These are phyloP conservation scores for Aspergillus affinis DNA, from an alignment of 495 filamentous ascomycete genomes.

Conservation along the genomic window DNA sequence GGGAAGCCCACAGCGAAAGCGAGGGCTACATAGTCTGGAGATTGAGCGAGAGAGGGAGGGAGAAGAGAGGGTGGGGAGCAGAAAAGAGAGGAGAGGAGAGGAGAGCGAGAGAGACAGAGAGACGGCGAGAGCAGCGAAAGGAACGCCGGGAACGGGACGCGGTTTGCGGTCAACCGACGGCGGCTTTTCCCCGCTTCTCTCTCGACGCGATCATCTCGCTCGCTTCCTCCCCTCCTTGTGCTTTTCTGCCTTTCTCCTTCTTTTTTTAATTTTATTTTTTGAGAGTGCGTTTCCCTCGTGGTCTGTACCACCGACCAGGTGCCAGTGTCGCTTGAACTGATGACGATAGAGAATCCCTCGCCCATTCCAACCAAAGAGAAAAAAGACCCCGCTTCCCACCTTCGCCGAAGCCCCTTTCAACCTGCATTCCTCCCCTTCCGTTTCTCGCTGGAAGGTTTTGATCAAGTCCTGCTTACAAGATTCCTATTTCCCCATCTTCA, in stretches of 20 bases:
- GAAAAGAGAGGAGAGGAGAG: slow-evolving; percentile 23
- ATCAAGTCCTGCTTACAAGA: not conserved
- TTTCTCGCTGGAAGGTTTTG: not conserved
- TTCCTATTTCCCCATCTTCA: not conserved
- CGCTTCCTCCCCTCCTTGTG: not conserved
- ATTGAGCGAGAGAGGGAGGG: slow-evolving; percentile 34
- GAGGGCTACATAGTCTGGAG: slow-evolving; percentile 50
- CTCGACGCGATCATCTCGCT: slow-evolving; percentile 2
- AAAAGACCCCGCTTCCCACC: not conserved
- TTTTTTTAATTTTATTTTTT: not conserved
- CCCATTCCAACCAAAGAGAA: not conserved
- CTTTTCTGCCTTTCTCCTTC: not conserved
- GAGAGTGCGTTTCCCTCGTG: not conserved
- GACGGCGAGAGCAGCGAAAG: not conserved
- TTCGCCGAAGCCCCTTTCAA: not conserved
- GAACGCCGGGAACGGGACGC: not conserved
- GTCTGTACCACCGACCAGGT: not conserved
- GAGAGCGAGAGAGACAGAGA: slow-evolving; percentile 8
- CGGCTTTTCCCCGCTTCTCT: not conserved
- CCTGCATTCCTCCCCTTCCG: not conserved
- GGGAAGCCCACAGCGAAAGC: slow-evolving; percentile 39
- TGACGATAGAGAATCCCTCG: not conserved
- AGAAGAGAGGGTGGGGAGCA: slow-evolving; percentile 26
- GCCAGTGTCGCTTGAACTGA: not conserved
- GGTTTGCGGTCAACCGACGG: not conserved